Evolutionary conservation across 2,329 filamentous ascomycete genomes (phyloP), one percentile per base, ranked within the genome.

Genomic region (Arachnopeziza araneosa): DNA sequence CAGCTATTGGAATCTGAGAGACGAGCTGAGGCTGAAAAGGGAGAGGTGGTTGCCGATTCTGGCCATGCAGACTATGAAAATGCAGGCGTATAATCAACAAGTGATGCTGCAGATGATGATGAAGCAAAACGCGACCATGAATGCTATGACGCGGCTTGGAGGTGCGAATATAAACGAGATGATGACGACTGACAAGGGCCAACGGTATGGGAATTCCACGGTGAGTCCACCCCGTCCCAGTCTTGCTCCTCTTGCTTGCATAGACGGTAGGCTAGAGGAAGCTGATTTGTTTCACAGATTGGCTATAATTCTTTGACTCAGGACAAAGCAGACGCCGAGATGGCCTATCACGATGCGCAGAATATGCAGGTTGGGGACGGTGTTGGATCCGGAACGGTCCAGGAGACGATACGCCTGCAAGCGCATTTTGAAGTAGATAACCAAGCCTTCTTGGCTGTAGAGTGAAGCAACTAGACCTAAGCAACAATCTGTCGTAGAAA

Each of bases 1-100:
- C 21, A 54, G 52, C 21, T 51, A 58, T 36, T 61, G 59, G 59
- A 61, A 61, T 32, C 48, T 32, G 6, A 26, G 59, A 50, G 54
- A 50, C 6, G 30, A 36, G 21, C 36, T 60, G n/a, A 36, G 26
- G 24, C 21, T 26, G 23, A 56, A 52, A 23, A 32, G 50, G 19
- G 26, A 57, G 4, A 14, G 23, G 30, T 57, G 55, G 49, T 9
- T 44, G 19, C 51, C 50, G 21, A 52, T 57, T 36, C 2, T 56
- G 52, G 44, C 55, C 56, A 24, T 14, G 5, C 60, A 60, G 24
- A 22, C 36, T 5, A 23, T 61, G 24, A 57, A 59, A 21, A 52
- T 50, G 54, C 49, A 56, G 24, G 24, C 59, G 36, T 50, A 57
- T n/a, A 56, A 36, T 32, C 56, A 59, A 50, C 56, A 60, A 23